Evolutionary conservation across 257 asterid genomes (phyloP).

Genomic region (Rubia yunnanensis): DNA sequence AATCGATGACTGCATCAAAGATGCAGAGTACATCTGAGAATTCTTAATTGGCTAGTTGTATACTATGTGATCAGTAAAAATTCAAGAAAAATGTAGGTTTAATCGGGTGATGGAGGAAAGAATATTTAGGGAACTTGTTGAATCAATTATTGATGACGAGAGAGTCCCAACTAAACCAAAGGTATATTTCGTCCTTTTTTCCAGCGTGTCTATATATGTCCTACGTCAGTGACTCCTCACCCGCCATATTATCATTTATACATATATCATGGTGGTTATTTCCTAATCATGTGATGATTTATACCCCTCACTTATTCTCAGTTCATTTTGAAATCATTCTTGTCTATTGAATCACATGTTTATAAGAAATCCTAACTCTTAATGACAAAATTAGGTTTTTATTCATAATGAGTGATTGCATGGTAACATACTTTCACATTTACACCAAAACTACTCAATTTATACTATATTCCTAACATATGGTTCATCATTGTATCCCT

Average conservation of each 20-base stretch:
- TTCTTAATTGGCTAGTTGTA: no score
- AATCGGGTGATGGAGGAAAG: constrained; percentile 2
- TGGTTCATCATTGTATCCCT: no score
- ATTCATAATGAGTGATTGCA: neutral
- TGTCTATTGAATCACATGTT: neutral
- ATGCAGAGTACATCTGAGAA: no score
- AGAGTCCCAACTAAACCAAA: constrained; percentile 16
- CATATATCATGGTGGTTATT: neutral
- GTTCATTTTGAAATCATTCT: neutral
- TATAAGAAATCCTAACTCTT: no score
- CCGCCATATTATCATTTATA: constrained; percentile 15
- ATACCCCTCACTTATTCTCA: neutral
- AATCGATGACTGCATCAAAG: no score
- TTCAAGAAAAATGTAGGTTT: neutral
- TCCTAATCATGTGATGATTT: neutral
- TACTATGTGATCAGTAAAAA: no score
- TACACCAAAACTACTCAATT: no score
- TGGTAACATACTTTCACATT: no score
- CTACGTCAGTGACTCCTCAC: constrained; percentile 84
- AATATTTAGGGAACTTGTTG: constrained; percentile 13
- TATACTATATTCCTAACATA: no score
- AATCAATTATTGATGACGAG: constrained; percentile 24
- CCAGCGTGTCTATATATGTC: constrained; percentile 36
- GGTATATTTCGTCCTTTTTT: constrained; percentile 42
- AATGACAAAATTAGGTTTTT: no score